Evolutionary conservation across 352 stramenopile genomes (phyloP), one percentile per base, ranked within the genome.

Genomic region (Phytopythium cucurbitacearum): DNA sequence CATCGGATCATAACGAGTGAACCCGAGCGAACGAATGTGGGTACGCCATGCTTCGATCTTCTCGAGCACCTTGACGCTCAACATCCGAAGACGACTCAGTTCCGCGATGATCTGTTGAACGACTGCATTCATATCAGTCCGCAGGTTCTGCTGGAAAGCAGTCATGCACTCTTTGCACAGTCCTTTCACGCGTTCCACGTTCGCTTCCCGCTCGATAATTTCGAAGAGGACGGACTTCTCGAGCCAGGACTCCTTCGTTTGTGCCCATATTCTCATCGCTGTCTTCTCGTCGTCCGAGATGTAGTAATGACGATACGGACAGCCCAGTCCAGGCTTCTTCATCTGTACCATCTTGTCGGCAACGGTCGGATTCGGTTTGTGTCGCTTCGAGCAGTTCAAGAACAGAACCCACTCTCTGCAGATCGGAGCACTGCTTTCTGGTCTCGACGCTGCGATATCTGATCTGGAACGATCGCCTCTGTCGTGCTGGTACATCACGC

Each of bases 401-500:
- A 93, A 87, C 1, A 91, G 43, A 0, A 91, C 74, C 83, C 83
- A 93, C 53, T 89, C 80, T 51, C 75, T 65, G 48, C 83, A 93
- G 3, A 93, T 53, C 13, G 62, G 45, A 0, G 74, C 63, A 48
- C 51, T 78, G 6, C 70, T 62, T 49, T 82, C 60, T 8, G 59
- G 53, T 21, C 78, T 62, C 4, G 80, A 88, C 5, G 51, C 35
- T n/a, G 59, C 62, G 9, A 87, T 34, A 50, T 79, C 64, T 0
- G 35, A 36, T 13, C 16, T 45, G 3, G 15, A 28, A n/a, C 15
- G 16, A 5, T 13, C 16, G 13, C 2, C 7, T 4, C 37, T 28
- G 15, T 39, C n/a, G 28, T 53, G 7, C 6, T 44, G 21, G 3
- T 7, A 2, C 9, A n/a, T 36, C 9, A 38, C 2, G 13, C 7